Base-by-base conservation (phyloP, 768 basidiomycete genomes). In the Leucocoprinus birnbaumii region DNA sequence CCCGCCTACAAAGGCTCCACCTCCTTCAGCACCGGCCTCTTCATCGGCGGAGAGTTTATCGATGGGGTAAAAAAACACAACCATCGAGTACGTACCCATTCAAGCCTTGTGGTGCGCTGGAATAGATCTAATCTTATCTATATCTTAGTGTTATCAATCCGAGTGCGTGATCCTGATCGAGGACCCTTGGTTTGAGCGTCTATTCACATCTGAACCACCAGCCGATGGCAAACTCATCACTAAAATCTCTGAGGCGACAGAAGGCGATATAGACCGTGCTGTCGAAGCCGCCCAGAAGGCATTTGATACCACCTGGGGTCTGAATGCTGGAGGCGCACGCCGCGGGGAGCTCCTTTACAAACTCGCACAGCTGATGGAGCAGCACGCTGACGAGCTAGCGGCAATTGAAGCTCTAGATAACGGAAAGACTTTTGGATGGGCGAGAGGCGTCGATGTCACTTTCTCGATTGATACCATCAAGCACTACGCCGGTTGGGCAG, bases 401-500 rank as follows among this genome's bases (percentile, higher is more conserved):
- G 68, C 86, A 3, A 66, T 91, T 42, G 89, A 91, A 68, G 72
- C 84, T 21, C 69, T 87, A 56, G 82, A 91, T 66, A 84, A 83
- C 59, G 80, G 80, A 75, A 88, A 86, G 67, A 77, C 82, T 1
- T 86, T 79, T 63, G 41, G 34, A 7, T 72, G 68, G 66, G 73
- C 82, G 24, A 80, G 72, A 58, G 69, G 65, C 13, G 68, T 62
- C 0, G 88, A 89, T 59, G 66, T 89, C 3, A 57, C 63, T 2
- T 68, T 69, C 51, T 68, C 77, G 2, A 75, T 83, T 52, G 73
- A 65, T 24, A 73, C 74, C 46, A 67, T 91, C 57, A 75, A 81
- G 37, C 94, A 93, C 72, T 94, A 87, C 62, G 89, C 84, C 45
- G 93, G 92, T 25, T 89, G 88, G 84, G 88, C 91, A 25, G 93